phyloP scores from a whole-genome alignment of 345 rosid species.

The Eucalyptus microcorys region DNA sequence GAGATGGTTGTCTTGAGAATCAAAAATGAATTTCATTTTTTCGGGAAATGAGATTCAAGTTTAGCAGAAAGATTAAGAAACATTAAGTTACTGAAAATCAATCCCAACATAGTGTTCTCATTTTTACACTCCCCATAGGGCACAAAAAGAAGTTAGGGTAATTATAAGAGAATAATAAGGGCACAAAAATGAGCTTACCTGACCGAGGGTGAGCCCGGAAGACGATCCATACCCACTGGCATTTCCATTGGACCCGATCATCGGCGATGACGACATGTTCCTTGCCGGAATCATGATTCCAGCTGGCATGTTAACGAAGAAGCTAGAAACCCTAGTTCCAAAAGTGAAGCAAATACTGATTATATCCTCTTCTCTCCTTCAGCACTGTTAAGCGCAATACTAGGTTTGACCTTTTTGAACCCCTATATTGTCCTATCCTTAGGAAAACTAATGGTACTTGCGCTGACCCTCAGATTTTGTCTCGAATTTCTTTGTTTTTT shows the following conservation, averaged over 20 bases:
- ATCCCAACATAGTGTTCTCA: background rate
- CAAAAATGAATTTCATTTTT: background rate
- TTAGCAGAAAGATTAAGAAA: background rate
- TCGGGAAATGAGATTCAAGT: background rate
- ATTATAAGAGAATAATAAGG: background rate
- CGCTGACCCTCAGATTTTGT: background rate
- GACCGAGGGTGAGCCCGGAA: constrained; percentile 33
- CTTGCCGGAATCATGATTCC: constrained; percentile 54
- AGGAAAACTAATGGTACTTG: background rate
- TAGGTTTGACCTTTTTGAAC: background rate
- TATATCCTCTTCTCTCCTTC: background rate
- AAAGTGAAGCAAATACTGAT: background rate
- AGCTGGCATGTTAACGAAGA: constrained; percentile 30
- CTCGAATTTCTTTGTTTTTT: background rate
- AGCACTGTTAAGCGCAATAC: background rate
- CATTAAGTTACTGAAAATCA: background rate
- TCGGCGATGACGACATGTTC: constrained; percentile 37
- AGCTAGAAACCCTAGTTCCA: constrained; percentile 5
- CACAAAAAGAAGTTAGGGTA: background rate
- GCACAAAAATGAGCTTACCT: constrained; percentile 17
- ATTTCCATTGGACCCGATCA: constrained; percentile 26
- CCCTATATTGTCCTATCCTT: background rate
- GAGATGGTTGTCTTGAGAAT: background rate
- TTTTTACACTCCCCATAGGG: background rate
- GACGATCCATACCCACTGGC: constrained; percentile 38